Evolutionary conservation across 2,329 filamentous ascomycete species (phyloP).

Genomic region (Diaporthe sp.): DNA sequence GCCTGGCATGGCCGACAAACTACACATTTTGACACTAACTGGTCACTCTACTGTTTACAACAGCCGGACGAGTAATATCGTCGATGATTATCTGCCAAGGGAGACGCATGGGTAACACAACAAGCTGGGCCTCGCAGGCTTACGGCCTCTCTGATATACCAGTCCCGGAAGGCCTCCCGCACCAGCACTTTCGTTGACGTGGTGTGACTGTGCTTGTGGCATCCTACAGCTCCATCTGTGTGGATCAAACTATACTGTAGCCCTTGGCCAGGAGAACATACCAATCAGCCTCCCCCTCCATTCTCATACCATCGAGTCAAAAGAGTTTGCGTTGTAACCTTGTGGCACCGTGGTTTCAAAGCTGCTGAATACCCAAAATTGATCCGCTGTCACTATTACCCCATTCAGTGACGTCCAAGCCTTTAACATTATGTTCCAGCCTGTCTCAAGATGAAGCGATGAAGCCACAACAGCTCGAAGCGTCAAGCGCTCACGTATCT

Average conservation of each 20-base stretch:
- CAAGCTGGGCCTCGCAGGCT: neutral
- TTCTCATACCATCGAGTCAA: neutral
- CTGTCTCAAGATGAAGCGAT: too few species aligned
- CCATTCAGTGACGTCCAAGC: neutral
- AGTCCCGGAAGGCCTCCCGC: constrained; percentile 2
- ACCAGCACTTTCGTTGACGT: neutral
- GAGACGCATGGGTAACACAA: neutral
- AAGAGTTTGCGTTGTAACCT: too few species aligned
- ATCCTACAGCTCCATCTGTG: neutral
- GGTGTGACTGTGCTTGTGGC: neutral
- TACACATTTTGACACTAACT: too few species aligned
- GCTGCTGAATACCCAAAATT: neutral
- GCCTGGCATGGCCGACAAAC: neutral
- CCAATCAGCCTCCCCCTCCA: neutral
- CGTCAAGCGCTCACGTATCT: too few species aligned
- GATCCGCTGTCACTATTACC: neutral
- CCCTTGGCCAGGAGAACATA: neutral
- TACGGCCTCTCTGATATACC: neutral
- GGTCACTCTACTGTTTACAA: neutral
- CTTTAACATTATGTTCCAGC: neutral
- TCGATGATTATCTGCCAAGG: neutral
- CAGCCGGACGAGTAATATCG: neutral
- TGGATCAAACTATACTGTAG: neutral
- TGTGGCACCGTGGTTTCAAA: neutral
- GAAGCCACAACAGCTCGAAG: too few species aligned